phyloP scores from a whole-genome alignment of 2,329 filamentous ascomycete genomes.

The Ophiostoma angusticollis region DNA sequence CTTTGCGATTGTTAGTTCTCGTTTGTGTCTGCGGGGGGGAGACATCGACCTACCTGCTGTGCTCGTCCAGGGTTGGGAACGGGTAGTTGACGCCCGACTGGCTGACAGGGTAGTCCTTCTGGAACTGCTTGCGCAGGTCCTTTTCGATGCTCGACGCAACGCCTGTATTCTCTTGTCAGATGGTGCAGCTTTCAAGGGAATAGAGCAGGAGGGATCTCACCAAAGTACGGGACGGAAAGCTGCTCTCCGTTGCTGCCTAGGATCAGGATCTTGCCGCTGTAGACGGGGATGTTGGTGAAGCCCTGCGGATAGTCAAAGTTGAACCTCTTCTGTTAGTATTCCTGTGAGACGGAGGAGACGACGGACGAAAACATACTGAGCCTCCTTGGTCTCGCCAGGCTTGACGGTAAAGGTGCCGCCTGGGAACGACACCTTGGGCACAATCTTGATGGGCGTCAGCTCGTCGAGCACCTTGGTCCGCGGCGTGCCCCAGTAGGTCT shows the following conservation, averaged over 20 bases:
- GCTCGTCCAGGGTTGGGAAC: not conserved
- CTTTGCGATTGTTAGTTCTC: not conserved
- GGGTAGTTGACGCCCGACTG: slow-evolving; percentile 5
- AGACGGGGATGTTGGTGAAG: slow-evolving; percentile 19
- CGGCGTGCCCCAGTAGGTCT: slow-evolving; percentile 17
- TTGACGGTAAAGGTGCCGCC: slow-evolving; percentile 14
- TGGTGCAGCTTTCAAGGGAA: too few species aligned
- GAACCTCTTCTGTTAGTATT: slow-evolving; percentile 6
- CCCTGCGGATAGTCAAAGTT: slow-evolving; percentile 13
- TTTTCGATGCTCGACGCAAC: slow-evolving; percentile 3
- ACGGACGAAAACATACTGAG: slow-evolving; percentile 6
- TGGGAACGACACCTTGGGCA: slow-evolving; percentile 5
- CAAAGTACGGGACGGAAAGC: slow-evolving; percentile 10
- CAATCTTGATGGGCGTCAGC: slow-evolving; percentile 1
- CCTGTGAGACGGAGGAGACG: not conserved
- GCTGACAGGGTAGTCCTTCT: slow-evolving; percentile 1
- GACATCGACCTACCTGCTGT: not conserved
- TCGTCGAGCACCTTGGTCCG: slow-evolving; percentile 4
- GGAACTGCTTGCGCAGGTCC: slow-evolving; percentile 7
- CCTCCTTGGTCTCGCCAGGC: slow-evolving; percentile 16
- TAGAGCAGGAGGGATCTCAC: not conserved
- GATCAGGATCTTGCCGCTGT: slow-evolving; percentile 23
- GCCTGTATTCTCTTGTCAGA: too few species aligned
- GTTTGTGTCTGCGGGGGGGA: too few species aligned
- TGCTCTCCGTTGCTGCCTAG: slow-evolving; percentile 20